phyloP scores from a whole-genome alignment of 805 yeast genomes.

The Kuraishia hungarica region DNA sequence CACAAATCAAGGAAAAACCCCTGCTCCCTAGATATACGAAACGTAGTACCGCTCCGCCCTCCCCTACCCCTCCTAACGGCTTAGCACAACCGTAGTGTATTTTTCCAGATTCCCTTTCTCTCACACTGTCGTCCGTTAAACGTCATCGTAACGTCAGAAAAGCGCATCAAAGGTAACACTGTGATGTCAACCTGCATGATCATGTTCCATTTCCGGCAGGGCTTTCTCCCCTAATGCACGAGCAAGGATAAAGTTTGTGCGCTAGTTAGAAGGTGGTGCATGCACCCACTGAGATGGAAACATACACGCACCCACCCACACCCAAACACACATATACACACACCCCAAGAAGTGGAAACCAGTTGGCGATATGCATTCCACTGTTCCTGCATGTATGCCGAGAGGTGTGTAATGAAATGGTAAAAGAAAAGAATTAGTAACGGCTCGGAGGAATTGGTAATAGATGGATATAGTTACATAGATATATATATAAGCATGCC shows the following conservation, averaged over 20 bases:
- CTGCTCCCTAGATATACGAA: neutral
- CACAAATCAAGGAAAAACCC: neutral
- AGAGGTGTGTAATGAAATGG: neutral
- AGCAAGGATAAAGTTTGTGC: neutral
- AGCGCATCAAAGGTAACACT: neutral
- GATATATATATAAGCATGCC: neutral
- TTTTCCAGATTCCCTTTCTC: neutral
- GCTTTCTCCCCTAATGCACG: neutral
- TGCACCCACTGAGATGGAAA: too few relatives aligned
- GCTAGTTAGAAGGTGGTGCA: neutral
- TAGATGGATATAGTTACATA: too few relatives aligned
- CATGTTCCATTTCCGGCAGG: neutral
- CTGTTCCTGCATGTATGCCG: neutral
- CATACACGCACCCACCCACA: too few relatives aligned
- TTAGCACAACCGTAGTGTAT: neutral
- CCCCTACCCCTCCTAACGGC: neutral
- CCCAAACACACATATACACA: neutral
- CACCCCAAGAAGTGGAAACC: neutral
- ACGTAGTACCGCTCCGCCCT: too few relatives aligned
- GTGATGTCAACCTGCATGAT: neutral
- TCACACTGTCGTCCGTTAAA: neutral
- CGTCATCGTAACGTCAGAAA: neutral
- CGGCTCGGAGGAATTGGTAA: neutral
- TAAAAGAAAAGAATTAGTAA: neutral
- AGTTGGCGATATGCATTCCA: neutral